Evolutionary conservation across 2,329 filamentous ascomycete species (phyloP).

Genomic region (Ascochyta clinopodiicola): DNA sequence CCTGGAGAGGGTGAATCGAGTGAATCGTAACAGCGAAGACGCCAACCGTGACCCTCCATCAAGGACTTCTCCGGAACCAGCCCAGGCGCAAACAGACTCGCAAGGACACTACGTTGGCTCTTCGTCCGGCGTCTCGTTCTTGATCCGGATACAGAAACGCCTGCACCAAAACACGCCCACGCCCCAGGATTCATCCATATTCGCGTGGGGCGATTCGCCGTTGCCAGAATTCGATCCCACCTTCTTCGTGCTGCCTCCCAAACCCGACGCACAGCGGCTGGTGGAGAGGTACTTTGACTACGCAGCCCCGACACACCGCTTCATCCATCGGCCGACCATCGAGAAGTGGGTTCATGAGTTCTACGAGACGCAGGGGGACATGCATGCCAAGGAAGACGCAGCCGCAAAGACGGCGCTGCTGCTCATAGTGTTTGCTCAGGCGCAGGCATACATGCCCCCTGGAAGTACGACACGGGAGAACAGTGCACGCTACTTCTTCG

Average conservation of each 20-base stretch:
- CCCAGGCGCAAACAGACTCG: conserved; percentile 50
- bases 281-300: conserved; percentile 66
- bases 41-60: conserved; percentile 36
- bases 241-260: conserved; percentile 54
- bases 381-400: conserved; percentile 50
- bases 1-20: conserved; percentile 21
- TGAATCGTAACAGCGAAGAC: conserved; percentile 24
- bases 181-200: conserved; percentile 53
- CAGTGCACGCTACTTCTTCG: conserved; percentile 53
- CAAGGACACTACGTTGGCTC: conserved; percentile 59
- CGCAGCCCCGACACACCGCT: conserved; percentile 66
- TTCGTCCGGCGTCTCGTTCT: conserved; percentile 57
- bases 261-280: conserved; percentile 51
- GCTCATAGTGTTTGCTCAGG: conserved; percentile 62
- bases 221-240: conserved; percentile 54
- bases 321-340: conserved; percentile 63
- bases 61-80: conserved; percentile 55
- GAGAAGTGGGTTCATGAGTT: conserved; percentile 54
- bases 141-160: conserved; percentile 58
- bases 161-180: conserved; percentile 51
- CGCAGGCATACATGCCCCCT: conserved; percentile 51
- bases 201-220: conserved; percentile 59
- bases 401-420: conserved; percentile 55
- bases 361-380: conserved; percentile 54
- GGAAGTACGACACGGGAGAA: conserved; percentile 34